Base-by-base conservation (phyloP, 1,139 yeast genomes). In the Arxiozyma bovina region DNA sequence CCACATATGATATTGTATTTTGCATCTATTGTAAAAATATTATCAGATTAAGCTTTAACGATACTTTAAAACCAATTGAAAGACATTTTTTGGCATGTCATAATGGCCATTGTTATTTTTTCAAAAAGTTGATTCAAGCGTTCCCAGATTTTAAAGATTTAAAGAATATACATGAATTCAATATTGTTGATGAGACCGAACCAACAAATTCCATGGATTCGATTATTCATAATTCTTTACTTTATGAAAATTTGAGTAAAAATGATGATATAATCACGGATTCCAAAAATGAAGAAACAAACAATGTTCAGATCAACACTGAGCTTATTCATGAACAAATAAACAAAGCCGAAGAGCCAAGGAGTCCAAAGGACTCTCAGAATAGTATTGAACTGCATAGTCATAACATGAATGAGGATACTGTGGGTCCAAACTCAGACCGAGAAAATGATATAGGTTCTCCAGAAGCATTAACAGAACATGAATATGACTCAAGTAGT, bases 11-110 rank as follows among this genome's bases (percentile, higher is more conserved):
- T 43, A 58, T 59, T 7, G 59, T 61, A n/a, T 63, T 57, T 47
- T 66, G 69, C 54, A 56, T 63, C n/a, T 66, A 61, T 45, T 63
- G 67, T 55, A 63, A 55, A 30, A 50, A 42, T 40, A 45, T 50
- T 4, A 48, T 54, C 12, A 46, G 45, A 12, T 42, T 21, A 17
- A 18, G 25, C 21, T 7, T n/a, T 17, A 51, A 42, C 17, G 48
- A 46, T 20, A 23, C 22, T 42, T 8, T 43, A 21, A 53, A 50
- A 46, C 57, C 60, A n/a, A 25, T 62, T 1, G 50, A 53, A 50
- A 59, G 53, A n/a, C 67, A 62, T 54, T 62, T 50, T 43, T 54
- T 53, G 30, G 52, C 56, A 23, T 54, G 61, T 42, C 53, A 52
- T 48, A 61, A 60, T n/a, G 65, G 65, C 1, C 46, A 57, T 20